These are phyloP conservation scores for Sphaerulina vaccinii DNA, from an alignment of 2,329 filamentous ascomycete genomes.

Conservation along the genomic window DNA sequence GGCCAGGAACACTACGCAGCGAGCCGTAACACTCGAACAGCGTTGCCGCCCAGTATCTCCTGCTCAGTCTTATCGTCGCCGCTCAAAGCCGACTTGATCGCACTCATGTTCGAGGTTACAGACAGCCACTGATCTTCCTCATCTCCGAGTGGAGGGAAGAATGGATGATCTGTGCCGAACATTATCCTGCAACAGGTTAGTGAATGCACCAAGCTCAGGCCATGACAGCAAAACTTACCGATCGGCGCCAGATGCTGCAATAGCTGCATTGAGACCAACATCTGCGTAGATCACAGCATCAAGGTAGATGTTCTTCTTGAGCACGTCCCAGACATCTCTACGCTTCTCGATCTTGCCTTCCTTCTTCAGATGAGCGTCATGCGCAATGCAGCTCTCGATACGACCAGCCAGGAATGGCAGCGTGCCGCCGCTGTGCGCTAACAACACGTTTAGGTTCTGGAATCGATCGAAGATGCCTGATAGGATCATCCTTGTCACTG, in stretches of 20 bases:
- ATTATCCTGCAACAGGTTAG: slow-evolving; percentile 18
- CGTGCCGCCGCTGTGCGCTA: slow-evolving; percentile 87
- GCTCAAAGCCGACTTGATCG: slow-evolving; percentile 55
- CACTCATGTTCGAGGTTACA: slow-evolving; percentile 58
- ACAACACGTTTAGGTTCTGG: slow-evolving; percentile 65
- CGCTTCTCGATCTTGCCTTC: slow-evolving; percentile 58
- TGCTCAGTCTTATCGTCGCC: slow-evolving; percentile 47
- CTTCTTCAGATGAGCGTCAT: slow-evolving; percentile 71
- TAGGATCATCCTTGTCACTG: slow-evolving; percentile 83
- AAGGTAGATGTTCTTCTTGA: slow-evolving; percentile 77
- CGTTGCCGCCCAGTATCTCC: slow-evolving; percentile 62
- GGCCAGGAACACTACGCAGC: too few relatives aligned
- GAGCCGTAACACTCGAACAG: slow-evolving; percentile 51
- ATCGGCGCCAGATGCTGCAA: slow-evolving; percentile 65
- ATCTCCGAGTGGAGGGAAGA: slow-evolving; percentile 73
- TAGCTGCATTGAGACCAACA: slow-evolving; percentile 68
- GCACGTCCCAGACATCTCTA: slow-evolving; percentile 62
- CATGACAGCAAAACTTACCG: slow-evolving; percentile 44
- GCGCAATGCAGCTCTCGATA: slow-evolving; percentile 81
- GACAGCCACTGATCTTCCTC: slow-evolving; percentile 66
- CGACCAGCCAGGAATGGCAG: slow-evolving; percentile 84
- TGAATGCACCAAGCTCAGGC: not conserved
- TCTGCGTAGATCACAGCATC: slow-evolving; percentile 84
- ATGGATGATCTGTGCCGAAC: slow-evolving; percentile 72
- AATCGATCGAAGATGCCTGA: slow-evolving; percentile 80